Evolutionary conservation across 192 early-diverging fungal species (phyloP), one percentile per base, ranked within the genome.

Genomic region (Podila clonocystis): DNA sequence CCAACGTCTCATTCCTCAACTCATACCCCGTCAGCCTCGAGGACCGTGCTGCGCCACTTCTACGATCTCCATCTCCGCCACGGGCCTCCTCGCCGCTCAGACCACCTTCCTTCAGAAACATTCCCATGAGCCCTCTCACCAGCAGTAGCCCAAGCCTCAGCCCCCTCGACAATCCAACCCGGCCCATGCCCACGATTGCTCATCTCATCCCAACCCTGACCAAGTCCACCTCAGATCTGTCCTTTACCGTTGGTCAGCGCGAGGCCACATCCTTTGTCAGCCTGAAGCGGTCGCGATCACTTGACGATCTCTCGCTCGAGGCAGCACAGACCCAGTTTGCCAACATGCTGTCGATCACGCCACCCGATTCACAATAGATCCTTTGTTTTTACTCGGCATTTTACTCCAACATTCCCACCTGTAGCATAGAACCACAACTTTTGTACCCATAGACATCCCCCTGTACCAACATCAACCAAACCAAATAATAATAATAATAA

Each of bases 1-100:
- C 73, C 3, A 74, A 74, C 30, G 73, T 65, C 28, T 74, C 73
- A 33, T 74, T 74, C 34, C 12, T 74, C 48, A 65, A 74, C 60
- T 50, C 58, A 28, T 74, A 74, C 65, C 73, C 73, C 19, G 63
- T 65, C 20, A 67, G 73, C 17, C 65, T 74, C 3, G 65, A 55
- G 52, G 52, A 55, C 52, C 52, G 52, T 55, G 52, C 52, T 26
- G 52, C 20, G 52, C 52, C 52, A n/a, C 20, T 55, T 55, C n/a
- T 55, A 8, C 52, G 52, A 12, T 55, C 52, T 9, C 52, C 52
- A n/a, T 55, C 24, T n/a, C 20, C 52, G n/a, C 52, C 52, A 55
- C 52, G 52, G n/a, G 52, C 52, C 8, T 55, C 52, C 24, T 55
- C 52, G 5, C 52, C 52, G 52, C 52, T 55, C 52, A 55, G 52